These are phyloP conservation scores for Zasmidium angulare DNA, from an alignment of 2,329 filamentous ascomycete genomes.

Conservation along the genomic window DNA sequence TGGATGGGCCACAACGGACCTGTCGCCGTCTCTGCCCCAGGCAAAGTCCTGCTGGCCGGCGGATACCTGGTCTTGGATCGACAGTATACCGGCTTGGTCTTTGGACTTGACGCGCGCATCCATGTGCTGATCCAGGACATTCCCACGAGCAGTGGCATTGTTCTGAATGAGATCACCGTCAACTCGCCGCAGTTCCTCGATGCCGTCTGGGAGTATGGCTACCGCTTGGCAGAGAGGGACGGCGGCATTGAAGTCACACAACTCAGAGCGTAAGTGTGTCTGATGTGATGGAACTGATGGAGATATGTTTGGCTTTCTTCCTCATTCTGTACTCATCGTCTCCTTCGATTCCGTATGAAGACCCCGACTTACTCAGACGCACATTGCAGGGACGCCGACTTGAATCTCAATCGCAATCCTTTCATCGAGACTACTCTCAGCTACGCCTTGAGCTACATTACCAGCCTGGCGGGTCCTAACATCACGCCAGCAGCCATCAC, in stretches of 20 bases:
- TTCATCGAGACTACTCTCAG: conserved; percentile 91
- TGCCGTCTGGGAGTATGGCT: conserved; percentile 85
- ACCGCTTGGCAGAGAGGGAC: conserved; percentile 65
- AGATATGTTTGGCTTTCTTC: not conserved
- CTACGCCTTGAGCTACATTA: conserved; percentile 84
- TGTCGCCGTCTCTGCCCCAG: conserved; percentile 75
- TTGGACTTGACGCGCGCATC: conserved; percentile 64
- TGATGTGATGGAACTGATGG: not conserved
- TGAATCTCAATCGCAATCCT: conserved; percentile 62
- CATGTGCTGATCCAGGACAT: conserved; percentile 60
- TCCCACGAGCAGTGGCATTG: conserved; percentile 60
- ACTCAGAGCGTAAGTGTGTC: conserved; percentile 66
- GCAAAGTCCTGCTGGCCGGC: conserved; percentile 92
- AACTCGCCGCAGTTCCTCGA: conserved; percentile 87
- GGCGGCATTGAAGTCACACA: conserved; percentile 83
- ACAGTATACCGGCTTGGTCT: conserved; percentile 72
- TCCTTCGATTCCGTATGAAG: conserved; percentile 3
- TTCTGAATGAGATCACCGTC: conserved; percentile 72
- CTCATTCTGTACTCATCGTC: not conserved
- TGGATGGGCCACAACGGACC: conserved; percentile 24
- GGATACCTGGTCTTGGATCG: conserved; percentile 94
- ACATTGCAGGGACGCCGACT: conserved; percentile 35
- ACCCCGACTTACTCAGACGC: conserved; percentile 21
- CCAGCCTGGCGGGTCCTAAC: conserved; percentile 47
- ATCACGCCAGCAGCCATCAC: conserved; percentile 73